Conservation (phyloP, 139 green algal species). For the Volvox africanus region DNA sequence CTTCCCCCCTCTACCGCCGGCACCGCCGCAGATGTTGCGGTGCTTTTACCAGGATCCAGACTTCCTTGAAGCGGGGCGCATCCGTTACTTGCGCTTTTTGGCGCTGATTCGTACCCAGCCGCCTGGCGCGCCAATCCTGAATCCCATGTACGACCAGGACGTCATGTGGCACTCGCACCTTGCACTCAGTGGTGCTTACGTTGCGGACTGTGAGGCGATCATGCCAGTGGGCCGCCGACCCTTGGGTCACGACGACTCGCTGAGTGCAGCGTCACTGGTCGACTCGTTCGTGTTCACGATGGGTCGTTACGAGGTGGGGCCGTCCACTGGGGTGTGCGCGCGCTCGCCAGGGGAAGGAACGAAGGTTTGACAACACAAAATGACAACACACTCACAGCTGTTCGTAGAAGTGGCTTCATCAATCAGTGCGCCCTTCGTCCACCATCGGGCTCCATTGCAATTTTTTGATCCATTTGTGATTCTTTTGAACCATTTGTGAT, state of each 20-base stretch:
- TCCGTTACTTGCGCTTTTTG: conserved; percentile 32
- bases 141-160: conserved; percentile 42
- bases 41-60: not conserved
- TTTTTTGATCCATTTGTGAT: too few relatives aligned
- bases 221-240: not conserved
- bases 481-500: too few relatives aligned
- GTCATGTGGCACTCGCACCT: conserved; percentile 38
- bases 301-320: conserved; percentile 12
- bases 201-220: not conserved
- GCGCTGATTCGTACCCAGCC: not conserved
- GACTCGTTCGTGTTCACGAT: not conserved
- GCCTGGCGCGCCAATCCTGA: not conserved
- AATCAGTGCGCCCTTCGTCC: too few relatives aligned
- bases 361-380: too few relatives aligned
- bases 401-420: too few relatives aligned
- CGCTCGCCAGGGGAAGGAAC: too few relatives aligned
- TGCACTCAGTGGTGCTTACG: conserved; percentile 15
- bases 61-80: not conserved
- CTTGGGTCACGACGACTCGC: conserved; percentile 33
- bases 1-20: too few relatives aligned
- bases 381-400: too few relatives aligned
- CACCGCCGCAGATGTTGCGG: conserved; percentile 13
- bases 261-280: not conserved
- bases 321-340: too few relatives aligned
- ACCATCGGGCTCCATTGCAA: too few relatives aligned